Evolutionary conservation across 108 stramenopile species (phyloP).

Genomic region (Skeletonema marinoi): DNA sequence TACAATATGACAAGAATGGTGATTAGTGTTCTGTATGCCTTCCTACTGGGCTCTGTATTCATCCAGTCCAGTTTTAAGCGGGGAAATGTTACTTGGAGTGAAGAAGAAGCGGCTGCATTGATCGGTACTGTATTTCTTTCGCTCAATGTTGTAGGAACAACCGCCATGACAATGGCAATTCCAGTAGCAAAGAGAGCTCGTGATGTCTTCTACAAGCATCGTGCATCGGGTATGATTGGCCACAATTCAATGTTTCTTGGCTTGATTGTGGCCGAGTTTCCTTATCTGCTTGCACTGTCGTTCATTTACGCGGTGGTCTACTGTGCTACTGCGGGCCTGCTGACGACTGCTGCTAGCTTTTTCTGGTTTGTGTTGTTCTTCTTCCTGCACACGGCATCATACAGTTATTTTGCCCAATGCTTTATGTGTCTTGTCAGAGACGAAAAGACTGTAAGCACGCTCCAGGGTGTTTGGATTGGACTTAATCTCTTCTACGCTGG

Average conservation of each 20-base stretch:
- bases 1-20: constrained; percentile 74
- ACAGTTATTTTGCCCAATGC: constrained; percentile 78
- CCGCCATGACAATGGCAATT: constrained; percentile 70
- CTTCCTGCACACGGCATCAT: constrained; percentile 74
- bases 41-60: constrained; percentile 68
- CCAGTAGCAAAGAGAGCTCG: constrained; percentile 75
- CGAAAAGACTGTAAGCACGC: constrained; percentile 61
- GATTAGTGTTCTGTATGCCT: constrained; percentile 58
- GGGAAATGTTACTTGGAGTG: constrained; percentile 13
- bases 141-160: constrained; percentile 44
- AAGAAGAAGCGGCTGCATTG: constrained; percentile 38
- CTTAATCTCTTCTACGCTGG: constrained; percentile 82
- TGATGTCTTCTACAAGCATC: constrained; percentile 76
- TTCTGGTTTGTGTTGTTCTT: constrained; percentile 62
- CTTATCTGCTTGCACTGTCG: constrained; percentile 37
- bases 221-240: constrained; percentile 73
- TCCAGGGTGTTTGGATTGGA: constrained; percentile 74
- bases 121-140: constrained; percentile 46
- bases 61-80: constrained; percentile 17
- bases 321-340: constrained; percentile 33
- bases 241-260: constrained; percentile 60
- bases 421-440: constrained; percentile 73
- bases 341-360: constrained; percentile 39
- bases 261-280: constrained; percentile 64
- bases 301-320: constrained; percentile 31